Percentiles rank a stretch among this genome's conserved stretches.
Evolutionary conservation across 495 filamentous ascomycete species (phyloP).

Genomic region (Rusavskia elegans): DNA sequence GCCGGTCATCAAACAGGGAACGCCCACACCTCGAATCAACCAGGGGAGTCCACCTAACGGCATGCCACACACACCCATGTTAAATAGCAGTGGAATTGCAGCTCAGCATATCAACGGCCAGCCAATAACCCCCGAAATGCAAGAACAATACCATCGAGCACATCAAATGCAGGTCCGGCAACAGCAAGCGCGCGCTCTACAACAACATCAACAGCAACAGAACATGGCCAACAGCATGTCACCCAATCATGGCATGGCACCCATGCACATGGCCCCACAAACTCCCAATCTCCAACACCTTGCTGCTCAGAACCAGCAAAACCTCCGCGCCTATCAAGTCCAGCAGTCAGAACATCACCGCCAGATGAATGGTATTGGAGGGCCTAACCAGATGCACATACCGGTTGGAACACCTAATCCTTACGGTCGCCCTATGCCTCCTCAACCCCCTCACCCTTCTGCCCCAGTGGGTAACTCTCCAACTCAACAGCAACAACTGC

Average conservation of each 20-base stretch:
- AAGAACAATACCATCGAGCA: conserved; percentile 5
- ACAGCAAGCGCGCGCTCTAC: neutral
- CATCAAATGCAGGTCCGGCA: conserved; percentile 1
- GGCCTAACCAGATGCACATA: neutral
- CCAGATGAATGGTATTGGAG: neutral
- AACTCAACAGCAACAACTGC: neutral
- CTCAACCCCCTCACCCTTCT: neutral
- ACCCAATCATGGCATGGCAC: conserved; percentile 18
- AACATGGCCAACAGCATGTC: conserved; percentile 22
- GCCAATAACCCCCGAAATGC: conserved; percentile 17
- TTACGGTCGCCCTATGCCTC: neutral
- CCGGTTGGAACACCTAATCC: neutral
- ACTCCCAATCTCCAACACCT: conserved; percentile 12
- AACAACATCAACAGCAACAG: conserved; percentile 17
- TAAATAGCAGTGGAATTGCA: conserved; percentile 35
- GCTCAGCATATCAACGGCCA: conserved; percentile 20
- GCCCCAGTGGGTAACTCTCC: neutral
- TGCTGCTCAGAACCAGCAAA: neutral
- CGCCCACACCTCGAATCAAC: conserved; percentile 54
- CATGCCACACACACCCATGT: conserved; percentile 36
- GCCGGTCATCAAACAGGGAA: conserved; percentile 50
- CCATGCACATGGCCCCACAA: conserved; percentile 21
- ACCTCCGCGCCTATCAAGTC: neutral
- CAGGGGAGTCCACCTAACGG: conserved; percentile 56
- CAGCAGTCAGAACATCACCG: neutral